phyloP scores from a whole-genome alignment of 495 filamentous ascomycete genomes.

The Penicillium coprophilum region DNA sequence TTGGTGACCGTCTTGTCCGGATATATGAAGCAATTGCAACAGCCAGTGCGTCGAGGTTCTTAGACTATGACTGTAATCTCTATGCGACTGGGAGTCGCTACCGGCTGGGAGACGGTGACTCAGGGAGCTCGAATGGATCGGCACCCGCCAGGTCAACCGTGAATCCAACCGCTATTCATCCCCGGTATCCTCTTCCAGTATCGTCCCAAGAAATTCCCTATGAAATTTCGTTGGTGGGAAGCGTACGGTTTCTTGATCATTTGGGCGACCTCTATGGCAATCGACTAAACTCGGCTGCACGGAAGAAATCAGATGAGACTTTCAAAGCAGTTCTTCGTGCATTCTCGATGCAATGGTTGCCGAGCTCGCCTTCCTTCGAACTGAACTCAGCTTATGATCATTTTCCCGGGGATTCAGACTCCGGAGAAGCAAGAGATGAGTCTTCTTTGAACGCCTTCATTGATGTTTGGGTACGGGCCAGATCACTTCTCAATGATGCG shows the following conservation, averaged over 20 bases:
- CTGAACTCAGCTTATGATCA: background rate
- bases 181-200: background rate
- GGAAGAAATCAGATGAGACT: slow-evolving; percentile 18
- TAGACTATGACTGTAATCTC: slow-evolving; percentile 26
- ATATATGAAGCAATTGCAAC: slow-evolving; percentile 27
- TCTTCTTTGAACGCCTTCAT: slow-evolving; percentile 10
- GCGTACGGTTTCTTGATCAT: slow-evolving; percentile 29
- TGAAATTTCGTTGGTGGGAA: slow-evolving; percentile 22
- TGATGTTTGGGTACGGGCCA: slow-evolving; percentile 21
- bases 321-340: slow-evolving; percentile 20
- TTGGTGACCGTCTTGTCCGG: slow-evolving; percentile 18
- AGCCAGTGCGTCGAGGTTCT: slow-evolving; percentile 23
- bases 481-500: slow-evolving; percentile 7
- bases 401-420: background rate
- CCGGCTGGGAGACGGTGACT: slow-evolving; percentile 14
- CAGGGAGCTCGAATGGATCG: slow-evolving; percentile 3
- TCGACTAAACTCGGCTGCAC: slow-evolving; percentile 7
- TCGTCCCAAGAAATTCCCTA: background rate
- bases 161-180: background rate
- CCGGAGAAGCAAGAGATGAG: background rate
- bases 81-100: slow-evolving; percentile 20
- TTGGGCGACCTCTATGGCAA: slow-evolving; percentile 31
- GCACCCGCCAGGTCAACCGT: background rate
- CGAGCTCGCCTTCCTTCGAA: slow-evolving; percentile 3
- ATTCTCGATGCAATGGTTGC: slow-evolving; percentile 31